Evolutionary conservation across 768 basidiomycete species (phyloP).

Genomic region (Calocera viscosa): DNA sequence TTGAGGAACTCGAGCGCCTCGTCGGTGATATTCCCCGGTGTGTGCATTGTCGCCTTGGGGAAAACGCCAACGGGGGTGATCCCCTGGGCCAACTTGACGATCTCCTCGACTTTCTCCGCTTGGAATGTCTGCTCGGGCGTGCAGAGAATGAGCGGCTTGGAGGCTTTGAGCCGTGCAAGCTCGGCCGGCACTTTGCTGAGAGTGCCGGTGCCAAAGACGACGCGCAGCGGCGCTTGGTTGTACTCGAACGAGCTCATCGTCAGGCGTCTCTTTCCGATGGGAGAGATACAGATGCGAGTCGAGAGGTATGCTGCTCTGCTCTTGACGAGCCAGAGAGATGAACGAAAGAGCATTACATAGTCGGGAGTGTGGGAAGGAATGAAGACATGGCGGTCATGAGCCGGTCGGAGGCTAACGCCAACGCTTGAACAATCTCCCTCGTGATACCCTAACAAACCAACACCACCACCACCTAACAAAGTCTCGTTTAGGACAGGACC

Average conservation of each 20-base stretch:
- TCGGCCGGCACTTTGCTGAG: constrained; percentile 26
- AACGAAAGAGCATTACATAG: background rate
- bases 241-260: constrained; percentile 30
- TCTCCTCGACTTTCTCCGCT: constrained; percentile 22
- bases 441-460: no score
- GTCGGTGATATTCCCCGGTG: constrained; percentile 30
- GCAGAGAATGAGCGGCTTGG: constrained; percentile 28
- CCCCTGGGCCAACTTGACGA: constrained; percentile 17
- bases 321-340: background rate
- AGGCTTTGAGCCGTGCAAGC: constrained; percentile 26
- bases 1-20: constrained; percentile 25
- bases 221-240: constrained; percentile 29
- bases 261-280: background rate
- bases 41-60: constrained; percentile 34
- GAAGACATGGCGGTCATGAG: constrained; percentile 13
- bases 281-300: background rate
- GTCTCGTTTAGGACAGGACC: no score
- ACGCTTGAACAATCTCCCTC: background rate
- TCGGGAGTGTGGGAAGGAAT: constrained; percentile 10
- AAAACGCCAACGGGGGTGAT: constrained; percentile 27
- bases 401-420: constrained; percentile 16
- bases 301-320: background rate
- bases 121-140: constrained; percentile 26
- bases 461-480: no score
- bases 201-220: constrained; percentile 32